A percentile compares a stretch with the other conserved stretches of the same genome.
phyloP scores from a whole-genome alignment of 2,329 filamentous ascomycete genomes.

The Ophiostoma perfectum region DNA sequence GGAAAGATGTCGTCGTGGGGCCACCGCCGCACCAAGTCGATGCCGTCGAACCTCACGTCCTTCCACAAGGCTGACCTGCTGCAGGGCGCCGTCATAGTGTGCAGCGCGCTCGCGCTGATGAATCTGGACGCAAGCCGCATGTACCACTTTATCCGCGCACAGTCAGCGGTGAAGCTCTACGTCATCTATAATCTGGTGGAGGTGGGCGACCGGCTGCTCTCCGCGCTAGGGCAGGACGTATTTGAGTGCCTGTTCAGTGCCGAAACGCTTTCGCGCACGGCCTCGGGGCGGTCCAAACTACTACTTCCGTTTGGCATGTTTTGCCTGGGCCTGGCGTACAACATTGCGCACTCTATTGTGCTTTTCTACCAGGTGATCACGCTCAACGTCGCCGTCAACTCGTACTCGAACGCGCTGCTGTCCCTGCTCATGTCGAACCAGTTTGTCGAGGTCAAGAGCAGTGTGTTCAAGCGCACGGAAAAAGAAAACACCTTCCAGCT shows the following conservation, averaged over 20 bases:
- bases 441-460: constrained; percentile 97
- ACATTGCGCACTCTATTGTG: constrained; percentile 76
- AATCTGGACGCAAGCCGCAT: constrained; percentile 90
- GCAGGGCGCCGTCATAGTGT: constrained; percentile 81
- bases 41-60: constrained; percentile 75
- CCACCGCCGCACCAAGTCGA: constrained; percentile 68
- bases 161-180: constrained; percentile 96
- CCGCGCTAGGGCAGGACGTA: constrained; percentile 90
- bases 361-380: constrained; percentile 98
- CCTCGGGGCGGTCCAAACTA: constrained; percentile 85
- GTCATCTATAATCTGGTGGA: constrained; percentile 98
- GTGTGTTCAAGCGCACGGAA: constrained; percentile 97
- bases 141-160: constrained; percentile 95
- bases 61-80: constrained; percentile 94
- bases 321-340: constrained; percentile 77
- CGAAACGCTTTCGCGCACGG: constrained; percentile 82
- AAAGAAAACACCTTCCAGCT: constrained; percentile 97
- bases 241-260: constrained; percentile 91
- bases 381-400: constrained; percentile 95
- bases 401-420: constrained; percentile 91
- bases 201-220: constrained; percentile 81
- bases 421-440: constrained; percentile 94
- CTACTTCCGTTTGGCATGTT: constrained; percentile 89
- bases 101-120: constrained; percentile 80
- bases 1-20: constrained; percentile 22